Evolutionary conservation across 768 basidiomycete genomes (phyloP).

Genomic region (Amanita jacksonii): DNA sequence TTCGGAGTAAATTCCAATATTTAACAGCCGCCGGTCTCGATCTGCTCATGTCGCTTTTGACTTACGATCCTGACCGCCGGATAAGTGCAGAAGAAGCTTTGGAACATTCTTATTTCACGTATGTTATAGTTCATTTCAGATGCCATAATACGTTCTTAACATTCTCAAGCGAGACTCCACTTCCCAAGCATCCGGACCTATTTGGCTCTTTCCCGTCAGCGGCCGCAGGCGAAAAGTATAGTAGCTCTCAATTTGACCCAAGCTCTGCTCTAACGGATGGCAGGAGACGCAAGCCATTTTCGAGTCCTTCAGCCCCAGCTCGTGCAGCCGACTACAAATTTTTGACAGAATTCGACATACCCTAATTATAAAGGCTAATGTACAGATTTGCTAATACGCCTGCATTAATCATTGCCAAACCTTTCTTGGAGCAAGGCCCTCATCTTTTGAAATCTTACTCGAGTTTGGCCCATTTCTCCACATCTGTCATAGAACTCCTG

Average conservation of each 20-base stretch:
- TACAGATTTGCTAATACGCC: conserved; percentile 5
- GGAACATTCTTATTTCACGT: conserved; percentile 90
- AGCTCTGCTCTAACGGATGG: conserved; percentile 6
- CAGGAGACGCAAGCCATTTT: conserved; percentile 70
- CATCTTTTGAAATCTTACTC: conserved; percentile 58
- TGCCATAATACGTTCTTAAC: neutral
- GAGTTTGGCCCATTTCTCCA: conserved; percentile 61
- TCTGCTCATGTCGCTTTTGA: conserved; percentile 68
- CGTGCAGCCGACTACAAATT: conserved; percentile 61
- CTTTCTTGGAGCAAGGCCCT: conserved; percentile 35
- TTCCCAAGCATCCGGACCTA: conserved; percentile 92
- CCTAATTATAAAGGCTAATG: conserved; percentile 10
- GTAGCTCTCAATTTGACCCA: conserved; percentile 7
- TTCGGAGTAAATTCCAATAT: conserved; percentile 82
- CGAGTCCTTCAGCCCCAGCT: conserved; percentile 74
- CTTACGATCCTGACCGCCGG: conserved; percentile 82
- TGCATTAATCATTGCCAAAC: conserved; percentile 24
- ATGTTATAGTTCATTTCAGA: conserved; percentile 13
- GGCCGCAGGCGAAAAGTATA: conserved; percentile 92
- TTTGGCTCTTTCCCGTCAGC: conserved; percentile 94
- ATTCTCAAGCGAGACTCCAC: conserved; percentile 69
- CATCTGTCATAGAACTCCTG: conserved; percentile 69
- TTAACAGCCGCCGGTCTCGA: conserved; percentile 80
- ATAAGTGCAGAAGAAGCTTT: conserved; percentile 88
- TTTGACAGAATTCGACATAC: conserved; percentile 52